Base-by-base conservation (phyloP, 1,139 yeast genomes). In the Kodamaea plutei region DNA sequence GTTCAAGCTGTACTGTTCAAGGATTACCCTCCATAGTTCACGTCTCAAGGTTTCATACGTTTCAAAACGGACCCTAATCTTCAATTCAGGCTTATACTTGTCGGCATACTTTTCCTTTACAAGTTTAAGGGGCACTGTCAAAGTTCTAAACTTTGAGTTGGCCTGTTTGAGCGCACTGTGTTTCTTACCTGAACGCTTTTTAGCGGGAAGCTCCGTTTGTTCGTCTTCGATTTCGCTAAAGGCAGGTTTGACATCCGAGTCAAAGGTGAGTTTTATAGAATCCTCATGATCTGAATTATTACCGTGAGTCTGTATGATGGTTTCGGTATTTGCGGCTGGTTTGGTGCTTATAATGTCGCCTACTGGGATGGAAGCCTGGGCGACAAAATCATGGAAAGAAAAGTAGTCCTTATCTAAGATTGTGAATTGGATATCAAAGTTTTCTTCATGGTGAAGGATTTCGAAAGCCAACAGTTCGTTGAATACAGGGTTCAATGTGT, bases 331-430 rank as follows among this genome's bases (percentile, higher is more conserved):
- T 13, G 12, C 4, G 12, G 13, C 11, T 8, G 23, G 12, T 7
- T 20, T 20, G 8, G n/a, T 10, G 13, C 57, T 56, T 20, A 69
- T 56, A 18, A 80, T 51, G 18, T 78, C 79, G 8, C 56, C 46
- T 31, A 82, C 56, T 0, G 77, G 67, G 14, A 85, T 51, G 8
- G 75, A 61, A 4, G 76, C 74, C 24, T 64, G 65, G 2, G 94
- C 96, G 5, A 91, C 87, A 32, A 78, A 73, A 47, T 89, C 96
- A 52, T 91, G 88, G 41, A 73, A 77, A 0, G 96, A 79, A 38
- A 89, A 72, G 24, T 78, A 73, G 52, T 91, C 98, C 43, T 81
- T 84, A 53, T 91, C 98, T 50, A 87, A 62, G 2, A 91, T 79
- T 16, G 79, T 70, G 45, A 91, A 79, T 35, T 74, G 75, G 28